A percentile compares a stretch with the other conserved stretches of the same genome.
Conservation (phyloP, 495 filamentous ascomycete genomes). For the Aspergillus diversus region DNA sequence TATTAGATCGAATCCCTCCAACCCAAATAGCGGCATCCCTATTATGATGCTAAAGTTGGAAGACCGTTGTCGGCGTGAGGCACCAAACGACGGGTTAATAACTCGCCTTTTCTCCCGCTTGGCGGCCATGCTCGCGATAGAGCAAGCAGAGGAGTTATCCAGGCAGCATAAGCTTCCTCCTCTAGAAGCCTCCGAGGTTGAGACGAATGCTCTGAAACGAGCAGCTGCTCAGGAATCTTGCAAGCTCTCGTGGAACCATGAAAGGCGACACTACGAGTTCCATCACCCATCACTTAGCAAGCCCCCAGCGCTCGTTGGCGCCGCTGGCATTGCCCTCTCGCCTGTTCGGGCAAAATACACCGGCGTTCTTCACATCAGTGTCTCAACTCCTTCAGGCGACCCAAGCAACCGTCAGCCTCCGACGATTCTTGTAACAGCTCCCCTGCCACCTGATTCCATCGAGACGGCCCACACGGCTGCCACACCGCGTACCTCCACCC, state of each 20-base stretch:
- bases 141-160: constrained; percentile 56
- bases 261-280: constrained; percentile 66
- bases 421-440: constrained; percentile 46
- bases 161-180: constrained; percentile 44
- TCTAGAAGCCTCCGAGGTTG: constrained; percentile 49
- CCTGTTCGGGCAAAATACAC: constrained; percentile 48
- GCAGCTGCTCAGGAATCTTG: constrained; percentile 74
- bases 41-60: constrained; percentile 66
- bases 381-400: constrained; percentile 39
- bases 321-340: constrained; percentile 64
- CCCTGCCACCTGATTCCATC: constrained; percentile 37
- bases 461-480: constrained; percentile 45
- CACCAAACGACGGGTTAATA: constrained; percentile 70
- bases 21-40: constrained; percentile 40
- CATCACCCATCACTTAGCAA: constrained; percentile 64
- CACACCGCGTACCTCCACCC: constrained; percentile 46
- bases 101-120: constrained; percentile 71
- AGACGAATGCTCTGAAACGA: constrained; percentile 60
- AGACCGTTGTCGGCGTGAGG: constrained; percentile 56
- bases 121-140: constrained; percentile 71
- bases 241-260: constrained; percentile 69
- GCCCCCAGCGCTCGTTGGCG: constrained; percentile 55
- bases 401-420: constrained; percentile 36
- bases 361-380: constrained; percentile 43
- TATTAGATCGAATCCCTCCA: constrained; percentile 43